A percentile compares a stretch with the other conserved stretches of the same genome.
Evolutionary conservation across 2,329 filamentous ascomycete genomes (phyloP).

Genomic region (Sporothrix protearum): DNA sequence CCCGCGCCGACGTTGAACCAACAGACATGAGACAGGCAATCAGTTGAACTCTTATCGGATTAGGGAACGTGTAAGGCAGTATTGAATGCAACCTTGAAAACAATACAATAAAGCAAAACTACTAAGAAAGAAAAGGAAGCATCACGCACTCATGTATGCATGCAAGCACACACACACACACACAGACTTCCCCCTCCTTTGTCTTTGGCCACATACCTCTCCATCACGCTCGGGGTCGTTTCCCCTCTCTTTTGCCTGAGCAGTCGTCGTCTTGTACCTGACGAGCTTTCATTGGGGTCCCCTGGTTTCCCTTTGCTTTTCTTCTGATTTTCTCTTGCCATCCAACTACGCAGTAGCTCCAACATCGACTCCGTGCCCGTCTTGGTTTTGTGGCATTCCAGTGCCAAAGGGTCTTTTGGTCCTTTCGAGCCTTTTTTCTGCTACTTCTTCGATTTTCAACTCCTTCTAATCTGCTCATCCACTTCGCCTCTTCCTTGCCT

Average conservation of each 20-base stretch:
- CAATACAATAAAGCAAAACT: not conserved
- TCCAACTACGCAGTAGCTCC: not conserved
- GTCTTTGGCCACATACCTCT: not conserved
- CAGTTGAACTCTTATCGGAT: not conserved
- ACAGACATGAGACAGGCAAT: not conserved
- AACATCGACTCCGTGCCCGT: not conserved
- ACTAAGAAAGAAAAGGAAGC: not conserved
- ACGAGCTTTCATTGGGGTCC: not conserved
- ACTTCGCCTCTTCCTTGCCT: not conserved
- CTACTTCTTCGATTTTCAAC: not conserved
- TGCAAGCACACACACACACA: not conserved
- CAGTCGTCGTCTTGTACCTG: not conserved
- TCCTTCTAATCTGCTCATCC: not conserved
- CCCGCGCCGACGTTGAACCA: not conserved
- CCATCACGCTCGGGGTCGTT: not conserved
- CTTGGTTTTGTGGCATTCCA: conserved; percentile 1
- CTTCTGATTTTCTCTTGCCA: not conserved
- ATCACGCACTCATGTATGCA: not conserved
- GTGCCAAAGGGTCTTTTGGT: not conserved
- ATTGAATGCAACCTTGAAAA: not conserved
- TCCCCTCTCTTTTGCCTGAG: not conserved
- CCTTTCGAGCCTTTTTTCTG: not conserved
- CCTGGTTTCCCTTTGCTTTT: too few relatives aligned
- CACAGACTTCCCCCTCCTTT: not conserved
- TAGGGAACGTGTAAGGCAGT: not conserved